phyloP scores from a whole-genome alignment of 1,284 basidiomycete genomes.

The Cutaneotrichosporon sp. region DNA sequence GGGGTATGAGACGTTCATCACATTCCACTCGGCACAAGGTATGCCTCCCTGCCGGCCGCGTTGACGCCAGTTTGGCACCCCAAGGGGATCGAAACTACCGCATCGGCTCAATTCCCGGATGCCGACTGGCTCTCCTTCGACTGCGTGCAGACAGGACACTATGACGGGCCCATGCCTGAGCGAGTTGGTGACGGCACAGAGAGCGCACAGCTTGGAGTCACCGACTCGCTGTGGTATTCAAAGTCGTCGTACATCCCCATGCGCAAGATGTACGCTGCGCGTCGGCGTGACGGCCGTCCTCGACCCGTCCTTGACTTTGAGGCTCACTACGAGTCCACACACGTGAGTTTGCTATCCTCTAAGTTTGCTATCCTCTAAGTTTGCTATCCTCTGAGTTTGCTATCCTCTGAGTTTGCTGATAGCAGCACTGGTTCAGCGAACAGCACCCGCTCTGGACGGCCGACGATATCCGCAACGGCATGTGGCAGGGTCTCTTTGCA shows the following conservation, averaged over 20 bases:
- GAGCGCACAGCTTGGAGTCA: neutral
- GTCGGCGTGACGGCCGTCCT: conserved; percentile 14
- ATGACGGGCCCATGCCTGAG: conserved; percentile 1
- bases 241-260: conserved; percentile 17
- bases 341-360: neutral
- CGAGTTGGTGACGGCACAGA: neutral
- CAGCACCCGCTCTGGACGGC: conserved; percentile 20
- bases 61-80: conserved; percentile 3
- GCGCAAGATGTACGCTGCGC: conserved; percentile 18
- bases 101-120: conserved; percentile 19
- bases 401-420: neutral
- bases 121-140: conserved; percentile 26
- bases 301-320: conserved; percentile 31
- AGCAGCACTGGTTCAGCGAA: neutral
- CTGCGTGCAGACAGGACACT: conserved; percentile 25
- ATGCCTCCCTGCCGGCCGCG: neutral
- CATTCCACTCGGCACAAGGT: conserved; percentile 26
- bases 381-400: conserved; percentile 3
- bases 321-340: conserved; percentile 29
- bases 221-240: conserved; percentile 17
- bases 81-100: neutral
- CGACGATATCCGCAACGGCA: conserved; percentile 25
- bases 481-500: conserved; percentile 28
- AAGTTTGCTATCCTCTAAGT: neutral
- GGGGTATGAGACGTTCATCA: conserved; percentile 23